Evolutionary conservation across 192 early-diverging fungal genomes (phyloP).

Genomic region (Helicostylum pulchrum): DNA sequence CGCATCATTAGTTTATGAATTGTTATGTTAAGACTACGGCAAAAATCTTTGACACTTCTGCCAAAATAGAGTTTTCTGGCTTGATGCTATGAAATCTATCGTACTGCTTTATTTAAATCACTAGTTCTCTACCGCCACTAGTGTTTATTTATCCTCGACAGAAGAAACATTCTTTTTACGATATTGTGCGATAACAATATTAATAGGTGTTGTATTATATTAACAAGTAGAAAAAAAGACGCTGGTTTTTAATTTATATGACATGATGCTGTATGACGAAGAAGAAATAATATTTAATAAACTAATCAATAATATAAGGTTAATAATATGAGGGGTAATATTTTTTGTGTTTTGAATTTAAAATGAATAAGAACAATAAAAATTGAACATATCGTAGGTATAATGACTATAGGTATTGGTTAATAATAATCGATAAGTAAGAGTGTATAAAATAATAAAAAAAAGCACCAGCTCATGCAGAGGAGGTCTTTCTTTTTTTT

Average conservation of each 20-base stretch:
- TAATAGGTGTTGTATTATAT: conserved; percentile 1
- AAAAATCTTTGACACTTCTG: conserved; percentile 8
- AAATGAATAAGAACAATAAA: conserved; percentile 7
- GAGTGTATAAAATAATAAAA: conserved; percentile 6
- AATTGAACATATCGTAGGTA: conserved; percentile 1
- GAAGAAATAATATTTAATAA: conserved; percentile 5
- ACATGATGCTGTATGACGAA: no score
- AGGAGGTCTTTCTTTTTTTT: background rate
- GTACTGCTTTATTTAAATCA: conserved; percentile 7
- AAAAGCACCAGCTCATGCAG: conserved; percentile 8
- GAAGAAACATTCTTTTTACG: conserved; percentile 1
- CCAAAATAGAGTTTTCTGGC: conserved; percentile 11
- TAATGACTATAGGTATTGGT: conserved; percentile 7
- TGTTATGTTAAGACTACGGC: conserved; percentile 2
- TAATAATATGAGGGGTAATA: conserved; percentile 6
- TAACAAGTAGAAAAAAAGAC: conserved; percentile 4
- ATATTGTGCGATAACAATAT: conserved; percentile 3
- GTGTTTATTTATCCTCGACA: conserved; percentile 2
- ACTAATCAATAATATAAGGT: conserved; percentile 5
- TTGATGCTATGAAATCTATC: conserved; percentile 8
- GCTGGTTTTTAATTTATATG: conserved; percentile 4
- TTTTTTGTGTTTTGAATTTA: conserved; percentile 6
- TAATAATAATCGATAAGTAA: conserved; percentile 5
- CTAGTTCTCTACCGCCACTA: background rate
- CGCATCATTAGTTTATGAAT: conserved; percentile 9